A percentile compares a stretch with the other conserved stretches of the same genome.
Evolutionary conservation across 768 basidiomycete species (phyloP).

Genomic region (Fistulinella prunicolor): DNA sequence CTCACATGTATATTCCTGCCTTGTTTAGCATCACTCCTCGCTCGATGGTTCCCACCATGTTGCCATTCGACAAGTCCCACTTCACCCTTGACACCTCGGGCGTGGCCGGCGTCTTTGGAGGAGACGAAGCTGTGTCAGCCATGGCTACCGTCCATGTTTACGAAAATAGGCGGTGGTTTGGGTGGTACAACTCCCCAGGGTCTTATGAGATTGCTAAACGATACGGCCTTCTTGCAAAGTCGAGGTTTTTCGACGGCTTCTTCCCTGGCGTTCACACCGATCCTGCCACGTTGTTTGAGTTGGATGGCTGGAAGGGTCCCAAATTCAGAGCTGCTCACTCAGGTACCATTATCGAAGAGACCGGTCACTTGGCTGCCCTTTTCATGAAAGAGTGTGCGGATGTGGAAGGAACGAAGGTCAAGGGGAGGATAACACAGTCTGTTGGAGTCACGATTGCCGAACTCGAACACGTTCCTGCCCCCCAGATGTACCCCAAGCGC

Average conservation of each 20-base stretch:
- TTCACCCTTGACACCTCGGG: conserved; percentile 33
- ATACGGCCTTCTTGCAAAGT: conserved; percentile 32
- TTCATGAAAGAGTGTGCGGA: conserved; percentile 25
- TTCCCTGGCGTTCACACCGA: conserved; percentile 34
- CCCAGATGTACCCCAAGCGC: conserved; percentile 17
- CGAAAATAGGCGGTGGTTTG: conserved; percentile 32
- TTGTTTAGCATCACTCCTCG: conserved; percentile 15
- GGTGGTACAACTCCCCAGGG: conserved; percentile 40
- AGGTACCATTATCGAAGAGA: conserved; percentile 30
- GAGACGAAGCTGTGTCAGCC: conserved; percentile 38
- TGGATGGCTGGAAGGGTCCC: conserved; percentile 32
- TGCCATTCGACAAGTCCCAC: conserved; percentile 17
- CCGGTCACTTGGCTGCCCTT: conserved; percentile 31
- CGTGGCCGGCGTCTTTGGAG: conserved; percentile 37
- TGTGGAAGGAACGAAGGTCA: conserved; percentile 11
- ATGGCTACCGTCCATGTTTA: conserved; percentile 38
- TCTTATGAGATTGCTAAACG: conserved; percentile 35
- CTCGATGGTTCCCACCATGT: conserved; percentile 9
- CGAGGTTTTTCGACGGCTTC: conserved; percentile 34
- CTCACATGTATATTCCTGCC: conserved; percentile 25
- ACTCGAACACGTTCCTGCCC: conserved; percentile 22
- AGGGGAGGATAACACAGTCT: conserved; percentile 24
- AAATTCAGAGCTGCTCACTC: conserved; percentile 33
- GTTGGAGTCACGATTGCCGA: conserved; percentile 28
- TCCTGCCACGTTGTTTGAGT: conserved; percentile 31